Evolutionary conservation across 2,329 filamentous ascomycete species (phyloP).

Genomic region (Alternaria solani): DNA sequence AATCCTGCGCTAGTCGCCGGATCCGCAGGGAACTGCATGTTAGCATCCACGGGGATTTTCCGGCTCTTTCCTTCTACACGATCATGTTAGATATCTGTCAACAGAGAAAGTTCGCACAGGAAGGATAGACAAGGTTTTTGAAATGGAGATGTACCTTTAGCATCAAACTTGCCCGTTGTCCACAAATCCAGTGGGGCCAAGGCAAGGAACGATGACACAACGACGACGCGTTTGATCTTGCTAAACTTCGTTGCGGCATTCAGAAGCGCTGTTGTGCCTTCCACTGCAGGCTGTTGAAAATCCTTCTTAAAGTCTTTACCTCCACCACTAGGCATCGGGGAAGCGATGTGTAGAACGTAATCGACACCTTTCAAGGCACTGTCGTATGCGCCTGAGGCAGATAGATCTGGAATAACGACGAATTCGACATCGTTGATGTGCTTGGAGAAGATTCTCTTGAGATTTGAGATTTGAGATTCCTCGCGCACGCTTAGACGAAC

Average conservation of each 20-base stretch:
- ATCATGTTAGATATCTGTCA: not conserved
- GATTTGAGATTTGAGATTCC: conserved; percentile 18
- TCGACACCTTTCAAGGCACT: conserved; percentile 29
- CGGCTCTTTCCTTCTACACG: conserved; percentile 11
- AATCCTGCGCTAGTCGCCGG: conserved; percentile 9
- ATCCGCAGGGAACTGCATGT: conserved; percentile 8
- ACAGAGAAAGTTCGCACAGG: not conserved
- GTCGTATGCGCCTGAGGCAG: conserved; percentile 20
- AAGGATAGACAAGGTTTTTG: not conserved
- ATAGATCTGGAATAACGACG: conserved; percentile 25
- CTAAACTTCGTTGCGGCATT: conserved; percentile 28
- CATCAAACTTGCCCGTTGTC: not conserved
- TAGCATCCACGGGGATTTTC: conserved; percentile 18
- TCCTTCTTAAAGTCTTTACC: conserved; percentile 26
- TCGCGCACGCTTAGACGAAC: conserved; percentile 38
- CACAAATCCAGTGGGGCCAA: conserved; percentile 22
- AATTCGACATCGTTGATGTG: conserved; percentile 17
- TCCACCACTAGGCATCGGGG: conserved; percentile 31
- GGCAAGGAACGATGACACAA: conserved; percentile 34
- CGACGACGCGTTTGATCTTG: conserved; percentile 36
- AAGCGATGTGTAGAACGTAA: conserved; percentile 42
- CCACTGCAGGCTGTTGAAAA: conserved; percentile 37
- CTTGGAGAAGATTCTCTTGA: conserved; percentile 19
- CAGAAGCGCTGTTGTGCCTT: conserved; percentile 34
- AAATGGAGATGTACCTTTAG: conserved; percentile 8